Evolutionary conservation across 164 flowering plant species (phyloP), one percentile per base, ranked within the genome.

Genomic region (Berberis vulgaris): DNA sequence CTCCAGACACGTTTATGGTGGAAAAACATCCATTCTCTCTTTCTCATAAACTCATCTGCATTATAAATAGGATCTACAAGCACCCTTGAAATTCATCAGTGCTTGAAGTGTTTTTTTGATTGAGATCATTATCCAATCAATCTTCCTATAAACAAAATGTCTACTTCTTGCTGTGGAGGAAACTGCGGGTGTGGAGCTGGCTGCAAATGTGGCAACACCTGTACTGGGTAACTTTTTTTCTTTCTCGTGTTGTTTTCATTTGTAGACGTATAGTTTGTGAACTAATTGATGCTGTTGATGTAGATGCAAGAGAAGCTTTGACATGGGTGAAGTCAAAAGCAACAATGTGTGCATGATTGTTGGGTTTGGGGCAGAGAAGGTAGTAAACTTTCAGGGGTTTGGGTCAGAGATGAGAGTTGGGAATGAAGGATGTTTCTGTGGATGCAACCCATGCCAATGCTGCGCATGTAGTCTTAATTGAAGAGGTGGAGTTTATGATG

Each of bases 161-260:
- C 91, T 76, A 80, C 26, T 26, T 84, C 91, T 76, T 82, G 85
- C 88, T 78, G 85, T 54, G 78, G 75, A 38, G 86, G 89, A 73
- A 80, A 73, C 77, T 83, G 87, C 62, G 82, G 84, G 2, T 84
- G 92, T 42, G 92, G 86, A n/a, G 49, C 83, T 6, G 66, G 65
- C 75, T 84, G 92, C 85, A 62, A 62, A 55, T 83, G 92, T 73
- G 84, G 87, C 79, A 67, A 49, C 58, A 78, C 80, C 72, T 86
- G 83, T 61, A 58, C 68, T 39, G 82, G 85, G 87, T 85, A 77
- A 49, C 11, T n/a, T 11, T 54, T 43, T 40, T 2, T 60, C 26
- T 26, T 26, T 7, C 12, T 59, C 43, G 40, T 38, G 4, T 49
- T 43, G 8, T 39, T 42, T 60, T 62, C 43, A n/a, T 26, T 26